phyloP scores from a whole-genome alignment of 2,329 filamentous ascomycete species.

The Leptographium flavum region DNA sequence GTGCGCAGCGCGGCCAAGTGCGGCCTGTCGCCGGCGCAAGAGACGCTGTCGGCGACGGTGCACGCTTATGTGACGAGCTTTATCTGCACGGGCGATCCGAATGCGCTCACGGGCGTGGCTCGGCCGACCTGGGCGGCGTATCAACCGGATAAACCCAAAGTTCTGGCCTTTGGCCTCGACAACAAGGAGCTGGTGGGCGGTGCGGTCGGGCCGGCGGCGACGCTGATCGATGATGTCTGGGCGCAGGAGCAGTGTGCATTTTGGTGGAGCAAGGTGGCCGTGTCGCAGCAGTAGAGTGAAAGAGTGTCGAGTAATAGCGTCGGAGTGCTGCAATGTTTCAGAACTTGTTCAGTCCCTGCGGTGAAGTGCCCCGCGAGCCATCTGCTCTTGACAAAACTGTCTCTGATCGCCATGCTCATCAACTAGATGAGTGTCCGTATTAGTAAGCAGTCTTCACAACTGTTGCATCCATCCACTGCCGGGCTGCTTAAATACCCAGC shows the following conservation, averaged over 20 bases:
- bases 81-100: conserved; percentile 25
- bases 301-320: no score
- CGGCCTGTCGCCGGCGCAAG: conserved; percentile 23
- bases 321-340: no score
- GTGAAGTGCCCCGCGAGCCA: no score
- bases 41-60: conserved; percentile 24
- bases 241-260: conserved; percentile 27
- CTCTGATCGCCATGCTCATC: no score
- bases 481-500: no score
- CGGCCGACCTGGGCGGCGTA: neutral
- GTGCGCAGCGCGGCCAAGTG: conserved; percentile 21
- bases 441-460: no score
- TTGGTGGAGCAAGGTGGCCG: conserved; percentile 27
- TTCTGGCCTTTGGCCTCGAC: conserved; percentile 35
- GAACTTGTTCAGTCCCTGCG: no score
- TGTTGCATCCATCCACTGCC: no score
- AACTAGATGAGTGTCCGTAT: no score
- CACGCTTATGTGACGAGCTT: conserved; percentile 35
- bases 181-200: conserved; percentile 35
- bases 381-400: no score
- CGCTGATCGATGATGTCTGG: conserved; percentile 25
- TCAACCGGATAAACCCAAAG: neutral
- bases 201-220: conserved; percentile 18
- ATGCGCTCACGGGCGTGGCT: neutral
- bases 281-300: conserved; percentile 3